Percentiles rank a stretch among this genome's conserved stretches.
Evolutionary conservation across 192 early-diverging fungal genomes (phyloP).

Genomic region (Lobosporangium transversale): DNA sequence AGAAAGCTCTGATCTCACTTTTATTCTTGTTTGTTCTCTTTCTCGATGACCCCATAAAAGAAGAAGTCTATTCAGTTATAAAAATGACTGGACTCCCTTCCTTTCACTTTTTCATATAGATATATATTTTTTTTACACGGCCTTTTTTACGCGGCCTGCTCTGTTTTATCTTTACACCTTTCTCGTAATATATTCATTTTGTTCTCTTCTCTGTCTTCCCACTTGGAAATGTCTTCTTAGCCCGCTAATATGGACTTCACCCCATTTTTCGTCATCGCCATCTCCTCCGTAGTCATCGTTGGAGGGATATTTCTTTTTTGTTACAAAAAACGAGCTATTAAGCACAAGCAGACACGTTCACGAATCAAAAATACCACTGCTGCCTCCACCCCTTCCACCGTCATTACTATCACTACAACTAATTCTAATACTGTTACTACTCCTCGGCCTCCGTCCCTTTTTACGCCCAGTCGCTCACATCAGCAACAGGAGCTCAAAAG

Average conservation of each 20-base stretch:
- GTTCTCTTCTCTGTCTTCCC: background rate
- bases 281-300: background rate
- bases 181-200: background rate
- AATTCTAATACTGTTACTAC: background rate
- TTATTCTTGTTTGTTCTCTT: background rate
- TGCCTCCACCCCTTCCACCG: background rate
- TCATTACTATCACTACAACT: background rate
- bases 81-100: no score
- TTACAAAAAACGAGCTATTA: background rate
- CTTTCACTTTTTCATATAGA: no score
- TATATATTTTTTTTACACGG: no score
- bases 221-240: background rate
- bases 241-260: background rate
- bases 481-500: constrained; percentile 1
- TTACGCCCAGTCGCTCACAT: background rate
- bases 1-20: background rate
- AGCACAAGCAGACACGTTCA: background rate
- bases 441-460: background rate
- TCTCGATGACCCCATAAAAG: background rate
- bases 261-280: background rate
- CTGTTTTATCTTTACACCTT: background rate
- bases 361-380: background rate
- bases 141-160: background rate
- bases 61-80: no score
- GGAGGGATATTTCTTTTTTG: background rate